phyloP scores from a whole-genome alignment of 1,139 yeast species.

The Saccharomyces hybrid region DNA sequence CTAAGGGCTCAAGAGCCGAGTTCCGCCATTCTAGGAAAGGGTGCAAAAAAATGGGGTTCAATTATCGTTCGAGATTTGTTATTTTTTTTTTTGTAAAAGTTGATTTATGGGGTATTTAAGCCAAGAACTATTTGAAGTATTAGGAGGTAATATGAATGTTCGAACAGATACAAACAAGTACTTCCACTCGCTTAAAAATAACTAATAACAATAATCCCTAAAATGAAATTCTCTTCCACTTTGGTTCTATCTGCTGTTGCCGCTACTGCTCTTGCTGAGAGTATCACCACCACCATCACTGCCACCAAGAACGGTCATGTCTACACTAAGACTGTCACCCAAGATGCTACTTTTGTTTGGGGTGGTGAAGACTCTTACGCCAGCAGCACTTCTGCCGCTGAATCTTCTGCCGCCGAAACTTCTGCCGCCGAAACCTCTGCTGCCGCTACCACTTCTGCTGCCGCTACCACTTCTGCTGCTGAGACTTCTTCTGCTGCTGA shows the following conservation, averaged over 20 bases:
- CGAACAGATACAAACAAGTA: background rate
- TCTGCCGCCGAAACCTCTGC: conserved; percentile 13
- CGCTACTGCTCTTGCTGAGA: conserved; percentile 7
- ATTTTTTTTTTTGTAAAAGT: background rate
- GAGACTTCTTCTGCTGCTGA: conserved; percentile 20
- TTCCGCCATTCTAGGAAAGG: background rate
- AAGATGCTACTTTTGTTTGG: conserved; percentile 7
- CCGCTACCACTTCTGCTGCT: background rate
- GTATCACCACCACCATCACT: conserved; percentile 5
- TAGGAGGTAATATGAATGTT: background rate
- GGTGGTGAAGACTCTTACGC: background rate
- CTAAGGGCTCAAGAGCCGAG: background rate
- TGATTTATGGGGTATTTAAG: background rate
- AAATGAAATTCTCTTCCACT: conserved; percentile 1
- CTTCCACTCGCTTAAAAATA: background rate
- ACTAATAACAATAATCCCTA: background rate
- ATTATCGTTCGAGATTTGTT: background rate
- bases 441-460: conserved; percentile 1
- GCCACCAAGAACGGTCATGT: conserved; percentile 7
- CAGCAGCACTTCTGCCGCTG: conserved; percentile 1
- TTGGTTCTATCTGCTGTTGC: conserved; percentile 1
- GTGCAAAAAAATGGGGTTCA: background rate
- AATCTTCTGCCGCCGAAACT: conserved; percentile 32
- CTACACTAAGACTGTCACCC: conserved; percentile 7
- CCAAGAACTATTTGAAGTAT: background rate